Base-by-base conservation (phyloP, 345 rosid genomes). In the Atalantia buxifolia region DNA sequence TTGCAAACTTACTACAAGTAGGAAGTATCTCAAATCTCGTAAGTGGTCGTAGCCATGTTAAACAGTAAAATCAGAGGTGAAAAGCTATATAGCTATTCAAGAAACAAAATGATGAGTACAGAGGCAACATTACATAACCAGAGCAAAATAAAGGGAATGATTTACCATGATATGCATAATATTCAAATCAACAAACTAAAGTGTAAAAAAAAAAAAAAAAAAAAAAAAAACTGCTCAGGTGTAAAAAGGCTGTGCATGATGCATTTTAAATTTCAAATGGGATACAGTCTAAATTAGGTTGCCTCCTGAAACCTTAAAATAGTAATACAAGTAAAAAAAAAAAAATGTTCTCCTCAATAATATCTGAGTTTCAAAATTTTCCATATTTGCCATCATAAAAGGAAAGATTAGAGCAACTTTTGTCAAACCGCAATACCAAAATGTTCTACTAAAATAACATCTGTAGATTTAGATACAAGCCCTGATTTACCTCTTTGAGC, bases 401-500 rank as follows among this genome's bases (percentile, higher is more conserved):
- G 64, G 27, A 28, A 31, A 70, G 28, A 71, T 25, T 31, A 71
- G 53, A 40, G 40, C 27, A 38, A 14, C n/a, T 16, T 10, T 22
- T 78, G 31, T 33, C 53, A 35, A 67, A 66, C 30, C 4, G 28
- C 21, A 80, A 63, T 18, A 64, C 40, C 16, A 62, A 36, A 31
- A n/a, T 69, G 21, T 28, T 13, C 53, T 10, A n/a, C 45, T 50
- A 35, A 77, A 72, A 75, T 48, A 69, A 77, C 67, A 67, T 38
- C 40, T 7, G 38, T 35, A 55, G 65, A 57, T 38, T 25, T 45
- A 71, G n/a, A 64, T 60, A 25, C n/a, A 45, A 45, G 42, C 59
- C 31, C 72, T 30, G 62, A 65, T 45, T 76, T 70, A 92, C 99
- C 99, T 85, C 90, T 89, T 82, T 91, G 98, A 79, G 85, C 75